These are phyloP conservation scores for Casuarina glauca DNA, from an alignment of 306 rosid genomes.

Conservation along the genomic window DNA sequence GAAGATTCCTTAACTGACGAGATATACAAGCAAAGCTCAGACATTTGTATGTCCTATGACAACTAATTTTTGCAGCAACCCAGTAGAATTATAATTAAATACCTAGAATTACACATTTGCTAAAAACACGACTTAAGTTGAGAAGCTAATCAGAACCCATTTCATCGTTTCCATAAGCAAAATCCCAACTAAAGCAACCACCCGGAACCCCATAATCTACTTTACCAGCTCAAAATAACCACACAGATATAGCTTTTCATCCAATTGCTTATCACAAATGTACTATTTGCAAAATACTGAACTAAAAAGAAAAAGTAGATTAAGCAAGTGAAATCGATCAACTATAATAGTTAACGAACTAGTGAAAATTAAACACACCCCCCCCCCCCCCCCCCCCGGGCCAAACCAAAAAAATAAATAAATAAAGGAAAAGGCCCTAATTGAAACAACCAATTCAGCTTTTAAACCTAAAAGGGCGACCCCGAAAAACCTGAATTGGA, in stretches of 20 bases:
- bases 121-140: background rate
- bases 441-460: background rate
- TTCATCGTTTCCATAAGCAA: background rate
- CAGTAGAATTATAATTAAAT: background rate
- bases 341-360: background rate
- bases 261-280: background rate
- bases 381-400: background rate
- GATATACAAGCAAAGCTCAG: background rate
- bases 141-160: background rate
- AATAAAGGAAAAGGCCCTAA: background rate
- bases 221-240: background rate
- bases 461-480: background rate
- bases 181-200: background rate
- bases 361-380: background rate
- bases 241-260: background rate
- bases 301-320: background rate
- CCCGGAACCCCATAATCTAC: background rate
- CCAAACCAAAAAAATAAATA: too few relatives aligned
- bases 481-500: background rate
- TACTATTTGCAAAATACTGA: background rate
- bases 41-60: background rate
- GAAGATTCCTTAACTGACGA: background rate
- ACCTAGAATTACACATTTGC: background rate
- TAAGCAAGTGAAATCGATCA: background rate
- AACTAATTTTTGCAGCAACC: background rate